Evolutionary conservation across 495 filamentous ascomycete species (phyloP).

Genomic region (Glonium stellatum): DNA sequence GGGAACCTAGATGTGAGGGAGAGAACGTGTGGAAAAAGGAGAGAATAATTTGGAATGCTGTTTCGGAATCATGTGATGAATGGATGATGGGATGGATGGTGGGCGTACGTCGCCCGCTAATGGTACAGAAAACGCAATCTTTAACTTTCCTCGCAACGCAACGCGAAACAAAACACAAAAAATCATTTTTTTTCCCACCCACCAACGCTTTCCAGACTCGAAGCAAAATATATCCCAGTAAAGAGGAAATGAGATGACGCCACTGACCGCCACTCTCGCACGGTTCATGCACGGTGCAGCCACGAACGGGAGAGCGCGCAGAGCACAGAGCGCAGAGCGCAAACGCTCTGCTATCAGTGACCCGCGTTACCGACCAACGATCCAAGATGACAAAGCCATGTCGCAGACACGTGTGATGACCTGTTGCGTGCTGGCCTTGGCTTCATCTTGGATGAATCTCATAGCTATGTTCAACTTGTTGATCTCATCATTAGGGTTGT

Average conservation of each 20-base stretch:
- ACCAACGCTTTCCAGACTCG: neutral
- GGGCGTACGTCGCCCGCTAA: neutral
- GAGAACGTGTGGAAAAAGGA: neutral
- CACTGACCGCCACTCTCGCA: neutral
- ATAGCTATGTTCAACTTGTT: slow-evolving; percentile 73
- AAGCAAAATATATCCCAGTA: neutral
- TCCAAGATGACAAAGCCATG: slow-evolving; percentile 28
- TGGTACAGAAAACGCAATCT: neutral
- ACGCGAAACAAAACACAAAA: neutral
- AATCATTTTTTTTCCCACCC: neutral
- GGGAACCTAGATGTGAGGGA: too few species aligned
- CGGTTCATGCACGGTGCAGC: neutral
- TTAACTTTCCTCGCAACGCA: neutral
- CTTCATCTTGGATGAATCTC: slow-evolving; percentile 72
- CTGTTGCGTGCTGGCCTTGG: slow-evolving; percentile 33
- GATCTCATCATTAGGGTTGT: slow-evolving; percentile 62
- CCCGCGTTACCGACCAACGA: slow-evolving; percentile 10
- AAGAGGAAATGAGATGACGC: neutral
- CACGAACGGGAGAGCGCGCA: neutral
- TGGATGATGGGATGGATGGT: neutral
- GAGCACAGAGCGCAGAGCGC: neutral
- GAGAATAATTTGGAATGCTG: neutral
- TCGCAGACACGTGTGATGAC: slow-evolving; percentile 28
- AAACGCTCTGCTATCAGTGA: neutral
- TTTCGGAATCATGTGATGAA: neutral